Evolutionary conservation across 352 stramenopile species (phyloP).

Genomic region (Phytopythium montanum): DNA sequence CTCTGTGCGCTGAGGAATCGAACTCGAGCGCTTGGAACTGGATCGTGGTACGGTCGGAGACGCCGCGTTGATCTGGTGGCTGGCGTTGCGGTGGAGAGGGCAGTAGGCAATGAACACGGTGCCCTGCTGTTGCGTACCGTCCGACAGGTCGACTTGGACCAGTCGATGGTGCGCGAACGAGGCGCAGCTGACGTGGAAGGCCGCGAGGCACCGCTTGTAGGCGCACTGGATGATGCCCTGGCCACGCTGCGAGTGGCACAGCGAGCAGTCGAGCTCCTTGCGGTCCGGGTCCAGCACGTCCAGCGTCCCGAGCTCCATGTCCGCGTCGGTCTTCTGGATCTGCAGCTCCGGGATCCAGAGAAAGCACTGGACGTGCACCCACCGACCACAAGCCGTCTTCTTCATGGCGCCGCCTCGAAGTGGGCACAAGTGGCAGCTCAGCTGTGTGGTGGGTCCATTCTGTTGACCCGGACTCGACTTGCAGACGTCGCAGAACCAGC

Average conservation of each 20-base stretch:
- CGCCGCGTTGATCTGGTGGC: neutral
- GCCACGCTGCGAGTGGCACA: constrained; percentile 61
- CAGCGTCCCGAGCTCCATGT: constrained; percentile 44
- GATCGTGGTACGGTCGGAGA: neutral
- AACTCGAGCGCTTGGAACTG: neutral
- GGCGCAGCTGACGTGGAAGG: constrained; percentile 83
- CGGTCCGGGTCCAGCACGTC: constrained; percentile 54
- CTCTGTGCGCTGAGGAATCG: neutral
- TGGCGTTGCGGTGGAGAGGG: constrained; percentile 45
- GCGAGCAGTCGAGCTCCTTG: constrained; percentile 52
- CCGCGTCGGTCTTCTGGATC: constrained; percentile 29
- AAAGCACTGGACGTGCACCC: constrained; percentile 85
- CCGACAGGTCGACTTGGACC: constrained; percentile 36
- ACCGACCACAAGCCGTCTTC: constrained; percentile 53
- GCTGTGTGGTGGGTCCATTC: neutral
- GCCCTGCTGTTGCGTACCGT: constrained; percentile 31
- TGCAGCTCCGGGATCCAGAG: constrained; percentile 81
- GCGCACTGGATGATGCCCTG: constrained; percentile 77
- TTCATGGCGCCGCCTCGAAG: constrained; percentile 61
- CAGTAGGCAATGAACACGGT: constrained; percentile 76
- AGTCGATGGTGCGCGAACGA: constrained; percentile 55
- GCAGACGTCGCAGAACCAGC: constrained; percentile 86
- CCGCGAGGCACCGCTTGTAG: constrained; percentile 58
- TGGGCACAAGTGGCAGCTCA: constrained; percentile 61
- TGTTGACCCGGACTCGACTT: neutral